A percentile compares a stretch with the other conserved stretches of the same genome.
phyloP scores from a whole-genome alignment of 2,329 filamentous ascomycete species.

The Fragosphaeria purpurea region DNA sequence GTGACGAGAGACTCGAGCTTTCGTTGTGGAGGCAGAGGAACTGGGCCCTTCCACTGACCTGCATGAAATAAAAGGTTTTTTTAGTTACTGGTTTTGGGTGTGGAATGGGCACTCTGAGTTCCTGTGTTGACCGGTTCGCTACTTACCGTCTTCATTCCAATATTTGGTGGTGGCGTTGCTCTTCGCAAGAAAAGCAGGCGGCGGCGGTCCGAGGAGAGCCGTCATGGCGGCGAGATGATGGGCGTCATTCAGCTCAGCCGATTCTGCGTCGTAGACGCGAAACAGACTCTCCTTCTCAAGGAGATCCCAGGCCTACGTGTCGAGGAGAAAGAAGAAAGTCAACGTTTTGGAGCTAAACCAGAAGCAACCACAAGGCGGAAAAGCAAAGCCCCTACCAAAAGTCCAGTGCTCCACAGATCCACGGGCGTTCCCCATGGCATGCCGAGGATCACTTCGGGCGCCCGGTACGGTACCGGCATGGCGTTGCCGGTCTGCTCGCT shows the following conservation, averaged over 20 bases:
- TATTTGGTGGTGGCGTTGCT: constrained; percentile 16
- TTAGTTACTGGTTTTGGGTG: too few species aligned
- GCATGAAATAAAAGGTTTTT: too few species aligned
- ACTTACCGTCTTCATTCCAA: constrained; percentile 20
- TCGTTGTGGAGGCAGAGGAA: constrained; percentile 15
- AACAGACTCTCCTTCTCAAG: constrained; percentile 16
- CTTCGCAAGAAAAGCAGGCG: constrained; percentile 15
- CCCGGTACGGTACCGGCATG: constrained; percentile 22
- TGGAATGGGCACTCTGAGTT: too few species aligned
- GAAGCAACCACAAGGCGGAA: too few species aligned
- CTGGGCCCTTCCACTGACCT: constrained; percentile 10
- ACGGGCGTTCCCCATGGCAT: constrained; percentile 24
- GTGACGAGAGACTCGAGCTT: constrained; percentile 12
- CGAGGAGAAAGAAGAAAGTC: too few species aligned
- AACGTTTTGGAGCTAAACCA: too few species aligned
- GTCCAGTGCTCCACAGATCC: constrained; percentile 26
- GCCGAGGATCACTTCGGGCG: constrained; percentile 27
- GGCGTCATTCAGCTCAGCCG: constrained; percentile 17
- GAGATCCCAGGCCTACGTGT: constrained; percentile 16
- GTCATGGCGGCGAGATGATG: constrained; percentile 22
- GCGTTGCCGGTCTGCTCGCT: constrained; percentile 10
- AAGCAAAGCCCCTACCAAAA: constrained; percentile 11
- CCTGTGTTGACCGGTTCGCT: constrained; percentile 3
- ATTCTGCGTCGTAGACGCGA: constrained; percentile 9
- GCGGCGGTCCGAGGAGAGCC: constrained; percentile 20